Conservation (phyloP, 2,329 filamentous ascomycete genomes). For the Fusarium sp. region DNA sequence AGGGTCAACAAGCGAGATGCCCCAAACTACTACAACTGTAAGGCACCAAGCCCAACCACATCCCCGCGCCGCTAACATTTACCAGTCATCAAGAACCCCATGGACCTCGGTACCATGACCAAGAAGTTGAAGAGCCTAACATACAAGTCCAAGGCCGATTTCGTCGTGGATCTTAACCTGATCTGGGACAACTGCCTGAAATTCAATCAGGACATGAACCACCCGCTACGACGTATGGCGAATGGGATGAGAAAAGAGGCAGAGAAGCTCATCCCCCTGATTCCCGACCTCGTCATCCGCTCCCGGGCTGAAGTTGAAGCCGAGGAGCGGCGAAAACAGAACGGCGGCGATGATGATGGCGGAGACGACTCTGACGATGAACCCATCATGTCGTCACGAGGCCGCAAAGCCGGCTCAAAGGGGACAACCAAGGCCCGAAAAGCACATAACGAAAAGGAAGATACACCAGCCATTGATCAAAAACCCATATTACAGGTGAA, state of each 20-base stretch:
- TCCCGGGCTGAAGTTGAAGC: conserved; percentile 95
- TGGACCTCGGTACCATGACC: conserved; percentile 98
- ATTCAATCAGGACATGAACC: conserved; percentile 91
- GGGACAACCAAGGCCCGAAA: conserved; percentile 83
- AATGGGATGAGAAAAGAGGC: conserved; percentile 98
- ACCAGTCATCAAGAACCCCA: conserved; percentile 91
- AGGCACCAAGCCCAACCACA: conserved; percentile 52
- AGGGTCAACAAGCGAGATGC: conserved; percentile 97
- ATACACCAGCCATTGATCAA: conserved; percentile 79
- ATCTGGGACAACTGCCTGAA: conserved; percentile 98
- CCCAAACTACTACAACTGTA: conserved; percentile 92
- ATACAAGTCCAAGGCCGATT: conserved; percentile 93
- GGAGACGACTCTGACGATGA: conserved; percentile 96
- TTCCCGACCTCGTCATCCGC: conserved; percentile 90
- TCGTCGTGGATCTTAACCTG: conserved; percentile 90
- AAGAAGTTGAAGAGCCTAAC: conserved; percentile 89
- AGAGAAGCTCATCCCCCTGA: conserved; percentile 93
- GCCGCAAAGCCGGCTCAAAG: conserved; percentile 83
- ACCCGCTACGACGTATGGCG: conserved; percentile 91
- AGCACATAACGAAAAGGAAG: conserved; percentile 79
- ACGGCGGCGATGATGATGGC: conserved; percentile 84
- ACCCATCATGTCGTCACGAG: conserved; percentile 97
- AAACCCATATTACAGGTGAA: conserved; percentile 79
- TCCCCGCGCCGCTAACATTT: conserved; percentile 36
- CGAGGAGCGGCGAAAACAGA: conserved; percentile 85